These are phyloP conservation scores for Verticillium klebahnii DNA, from an alignment of 2,329 filamentous ascomycete genomes.

Conservation along the genomic window DNA sequence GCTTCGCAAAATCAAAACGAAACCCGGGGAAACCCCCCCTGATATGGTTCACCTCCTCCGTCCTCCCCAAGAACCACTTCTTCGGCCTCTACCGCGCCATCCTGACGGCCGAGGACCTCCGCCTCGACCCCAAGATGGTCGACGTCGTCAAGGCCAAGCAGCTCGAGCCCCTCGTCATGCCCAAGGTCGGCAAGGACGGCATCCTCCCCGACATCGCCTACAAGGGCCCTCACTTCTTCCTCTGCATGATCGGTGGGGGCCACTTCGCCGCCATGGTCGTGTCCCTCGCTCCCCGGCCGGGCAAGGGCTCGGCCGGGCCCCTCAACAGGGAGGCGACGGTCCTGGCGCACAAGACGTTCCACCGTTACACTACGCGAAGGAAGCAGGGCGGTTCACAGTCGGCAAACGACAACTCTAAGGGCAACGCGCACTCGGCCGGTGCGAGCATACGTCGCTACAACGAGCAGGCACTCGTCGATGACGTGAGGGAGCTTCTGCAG, in stretches of 20 bases:
- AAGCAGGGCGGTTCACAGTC: conserved; percentile 97
- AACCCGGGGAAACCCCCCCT: conserved; percentile 54
- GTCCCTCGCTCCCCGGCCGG: conserved; percentile 74
- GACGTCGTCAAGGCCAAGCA: conserved; percentile 74
- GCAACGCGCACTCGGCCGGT: conserved; percentile 88
- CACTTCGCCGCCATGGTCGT: conserved; percentile 98
- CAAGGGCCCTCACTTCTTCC: conserved; percentile 80
- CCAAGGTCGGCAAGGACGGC: conserved; percentile 53
- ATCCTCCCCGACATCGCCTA: conserved; percentile 50
- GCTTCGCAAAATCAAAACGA: conserved; percentile 35
- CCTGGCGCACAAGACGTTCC: conserved; percentile 94
- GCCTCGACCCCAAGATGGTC: conserved; percentile 55
- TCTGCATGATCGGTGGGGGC: conserved; percentile 97
- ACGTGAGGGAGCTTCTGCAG: conserved; percentile 73
- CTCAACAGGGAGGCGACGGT: conserved; percentile 84
- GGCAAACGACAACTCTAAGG: conserved; percentile 90
- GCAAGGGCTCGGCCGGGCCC: conserved; percentile 63
- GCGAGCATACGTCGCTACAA: conserved; percentile 89
- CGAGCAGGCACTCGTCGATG: conserved; percentile 82
- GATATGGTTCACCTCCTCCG: conserved; percentile 78
- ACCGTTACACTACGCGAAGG: conserved; percentile 90
- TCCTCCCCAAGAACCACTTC: conserved; percentile 71
- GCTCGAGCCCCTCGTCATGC: conserved; percentile 55
- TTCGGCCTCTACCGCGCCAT: conserved; percentile 83
- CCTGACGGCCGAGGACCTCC: conserved; percentile 68